Evolutionary conservation across 2,329 filamentous ascomycete genomes (phyloP), one percentile per base, ranked within the genome.

Genomic region (Cercospora sp.): DNA sequence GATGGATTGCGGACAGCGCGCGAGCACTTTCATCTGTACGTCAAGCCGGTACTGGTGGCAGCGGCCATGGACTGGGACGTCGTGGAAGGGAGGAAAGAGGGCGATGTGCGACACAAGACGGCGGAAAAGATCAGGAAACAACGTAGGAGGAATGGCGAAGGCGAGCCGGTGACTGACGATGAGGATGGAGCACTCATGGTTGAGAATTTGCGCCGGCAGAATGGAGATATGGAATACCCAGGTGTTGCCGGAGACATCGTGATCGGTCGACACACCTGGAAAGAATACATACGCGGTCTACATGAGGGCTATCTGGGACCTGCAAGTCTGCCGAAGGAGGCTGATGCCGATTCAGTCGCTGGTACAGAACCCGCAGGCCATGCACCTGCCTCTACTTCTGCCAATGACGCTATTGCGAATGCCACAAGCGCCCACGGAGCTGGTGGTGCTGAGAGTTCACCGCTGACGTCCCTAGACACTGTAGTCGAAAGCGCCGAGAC

Each of bases 241-340:
- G 94, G 92, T 9, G 84, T 90, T 23, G 86, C 87, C 70, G 95
- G 95, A 55, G 94, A 98, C 77, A 85, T 99, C 62, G 89, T 98
- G 18, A 88, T 99, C 74, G 95, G 95, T 12, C 85, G 94, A 66
- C 91, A 97, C 78, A 90, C 94, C 9, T 99, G 95, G 95, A 99
- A 97, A 82, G 95, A 99, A 81, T 99, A 98, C 79, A 84, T 98
- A 26, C 87, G 94, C 67, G 95, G 95, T 57, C 78, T 98, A 72
- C 95, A 99, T 78, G 95, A 99, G 81, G 95, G 95, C 65, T 99
- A 95, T 94, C 82, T 99, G 26, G 94, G 95, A 0, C 93, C 95
- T 7, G 82, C 97, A 53, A 87, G 90, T 68, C 80, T 88, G 65
- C 90, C 91, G 1, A 72, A 75, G 63, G 70, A 73, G 13, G 68